These are phyloP conservation scores for Xylaria sp. DNA, from an alignment of 2,329 filamentous ascomycete genomes.

Conservation along the genomic window DNA sequence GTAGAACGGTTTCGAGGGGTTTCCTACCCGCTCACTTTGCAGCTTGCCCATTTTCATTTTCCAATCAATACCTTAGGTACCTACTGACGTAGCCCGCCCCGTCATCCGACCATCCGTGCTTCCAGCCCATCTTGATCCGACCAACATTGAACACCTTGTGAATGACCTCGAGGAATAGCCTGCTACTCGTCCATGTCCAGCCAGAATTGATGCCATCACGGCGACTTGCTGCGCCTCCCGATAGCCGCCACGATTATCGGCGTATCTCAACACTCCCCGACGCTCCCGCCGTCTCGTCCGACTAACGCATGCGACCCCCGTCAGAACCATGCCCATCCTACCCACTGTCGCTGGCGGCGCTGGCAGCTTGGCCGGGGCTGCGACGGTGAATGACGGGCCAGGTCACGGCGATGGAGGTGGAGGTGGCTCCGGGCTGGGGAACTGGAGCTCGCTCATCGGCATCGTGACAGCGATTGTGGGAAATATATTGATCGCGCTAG, in stretches of 20 bases:
- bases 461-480: slow-evolving; percentile 92
- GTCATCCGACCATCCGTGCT: slow-evolving; percentile 16
- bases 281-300: slow-evolving; percentile 12
- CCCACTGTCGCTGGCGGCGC: slow-evolving; percentile 34
- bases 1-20: not conserved
- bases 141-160: slow-evolving; percentile 5
- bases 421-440: slow-evolving; percentile 61
- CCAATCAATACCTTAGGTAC: not conserved
- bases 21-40: not conserved
- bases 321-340: slow-evolving; percentile 38
- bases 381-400: slow-evolving; percentile 38
- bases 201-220: slow-evolving; percentile 33
- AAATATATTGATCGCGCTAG: slow-evolving; percentile 93
- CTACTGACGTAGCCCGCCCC: slow-evolving; percentile 20
- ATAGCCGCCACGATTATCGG: slow-evolving; percentile 28
- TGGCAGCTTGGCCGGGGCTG: slow-evolving; percentile 37
- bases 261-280: slow-evolving; percentile 7
- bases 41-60: not conserved
- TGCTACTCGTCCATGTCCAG: slow-evolving; percentile 30
- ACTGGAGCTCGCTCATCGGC: slow-evolving; percentile 95
- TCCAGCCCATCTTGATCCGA: not conserved
- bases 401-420: slow-evolving; percentile 53
- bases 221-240: slow-evolving; percentile 31
- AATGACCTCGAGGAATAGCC: slow-evolving; percentile 31
- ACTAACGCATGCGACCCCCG: slow-evolving; percentile 26